Conservation (phyloP, 2,329 filamentous ascomycete species). For the Venturia pyrina region DNA sequence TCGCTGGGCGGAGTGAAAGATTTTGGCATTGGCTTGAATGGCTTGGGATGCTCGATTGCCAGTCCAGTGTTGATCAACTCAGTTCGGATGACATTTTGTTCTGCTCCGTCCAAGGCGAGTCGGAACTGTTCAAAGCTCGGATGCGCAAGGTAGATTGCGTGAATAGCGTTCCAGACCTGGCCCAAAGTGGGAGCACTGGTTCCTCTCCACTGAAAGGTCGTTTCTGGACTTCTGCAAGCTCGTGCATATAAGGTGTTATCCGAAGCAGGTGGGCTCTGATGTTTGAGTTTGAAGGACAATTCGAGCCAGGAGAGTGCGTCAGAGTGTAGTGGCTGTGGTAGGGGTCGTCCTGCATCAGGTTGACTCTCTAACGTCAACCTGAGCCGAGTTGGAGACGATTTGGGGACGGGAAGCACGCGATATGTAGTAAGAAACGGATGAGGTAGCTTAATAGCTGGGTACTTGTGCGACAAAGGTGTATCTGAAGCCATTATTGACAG, state of each 20-base stretch:
- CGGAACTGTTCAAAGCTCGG: slow-evolving; percentile 6
- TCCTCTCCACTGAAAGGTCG: slow-evolving; percentile 7
- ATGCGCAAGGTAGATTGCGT: slow-evolving; percentile 8
- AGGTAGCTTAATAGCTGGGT: slow-evolving; percentile 34
- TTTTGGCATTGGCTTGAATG: slow-evolving; percentile 16
- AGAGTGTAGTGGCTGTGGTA: slow-evolving; percentile 30
- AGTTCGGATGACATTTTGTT: background rate
- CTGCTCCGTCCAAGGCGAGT: background rate
- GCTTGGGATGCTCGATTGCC: slow-evolving; percentile 16
- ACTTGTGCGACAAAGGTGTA: slow-evolving; percentile 15
- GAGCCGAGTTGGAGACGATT: slow-evolving; percentile 20
- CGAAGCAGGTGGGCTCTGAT: slow-evolving; percentile 19
- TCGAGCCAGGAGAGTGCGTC: slow-evolving; percentile 29
- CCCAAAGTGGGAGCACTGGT: background rate
- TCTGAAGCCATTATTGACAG: background rate
- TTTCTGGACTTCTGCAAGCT: slow-evolving; percentile 6
- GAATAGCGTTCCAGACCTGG: slow-evolving; percentile 10
- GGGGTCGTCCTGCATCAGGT: slow-evolving; percentile 22
- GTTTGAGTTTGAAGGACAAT: slow-evolving; percentile 19
- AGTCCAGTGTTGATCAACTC: slow-evolving; percentile 5
- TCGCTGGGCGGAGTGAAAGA: slow-evolving; percentile 24
- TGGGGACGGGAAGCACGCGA: slow-evolving; percentile 23
- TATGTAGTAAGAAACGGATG: slow-evolving; percentile 38
- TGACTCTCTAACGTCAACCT: slow-evolving; percentile 27
- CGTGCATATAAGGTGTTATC: slow-evolving; percentile 15